Percentiles rank a stretch among this genome's conserved stretches.
These are phyloP conservation scores for Solanum chaucha DNA, from an alignment of 257 asterid species.

Conservation along the genomic window DNA sequence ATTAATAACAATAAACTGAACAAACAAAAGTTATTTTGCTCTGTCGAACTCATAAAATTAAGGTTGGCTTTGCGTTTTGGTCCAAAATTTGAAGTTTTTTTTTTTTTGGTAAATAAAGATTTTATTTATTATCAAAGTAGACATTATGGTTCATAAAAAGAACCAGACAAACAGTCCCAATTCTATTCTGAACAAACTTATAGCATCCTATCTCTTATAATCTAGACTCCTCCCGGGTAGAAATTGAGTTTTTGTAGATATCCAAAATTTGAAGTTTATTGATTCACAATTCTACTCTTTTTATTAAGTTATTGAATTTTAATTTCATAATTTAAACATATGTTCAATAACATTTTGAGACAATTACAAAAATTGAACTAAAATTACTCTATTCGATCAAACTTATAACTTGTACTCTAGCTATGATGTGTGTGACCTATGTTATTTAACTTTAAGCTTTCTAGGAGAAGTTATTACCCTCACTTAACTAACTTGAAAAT, in stretches of 20 bases:
- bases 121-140: too few relatives aligned
- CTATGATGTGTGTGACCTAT: not conserved
- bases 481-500: not conserved
- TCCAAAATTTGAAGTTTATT: too few relatives aligned
- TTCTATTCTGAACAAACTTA: too few relatives aligned
- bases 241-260: too few relatives aligned
- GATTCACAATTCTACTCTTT: not conserved
- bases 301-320: not conserved
- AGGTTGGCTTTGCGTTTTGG: not conserved
- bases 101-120: too few relatives aligned
- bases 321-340: not conserved
- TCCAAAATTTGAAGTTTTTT: not conserved
- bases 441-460: not conserved
- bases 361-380: rapidly evolving
- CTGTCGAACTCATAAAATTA: not conserved
- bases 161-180: too few relatives aligned
- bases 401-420: not conserved
- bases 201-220: too few relatives aligned
- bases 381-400: not conserved
- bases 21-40: not conserved
- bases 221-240: too few relatives aligned
- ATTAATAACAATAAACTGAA: not conserved
- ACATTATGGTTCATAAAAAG: too few relatives aligned
- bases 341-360: not conserved
- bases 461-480: not conserved